These are phyloP conservation scores for Chlorella ohadii DNA, from an alignment of 139 green algal genomes.

Conservation along the genomic window DNA sequence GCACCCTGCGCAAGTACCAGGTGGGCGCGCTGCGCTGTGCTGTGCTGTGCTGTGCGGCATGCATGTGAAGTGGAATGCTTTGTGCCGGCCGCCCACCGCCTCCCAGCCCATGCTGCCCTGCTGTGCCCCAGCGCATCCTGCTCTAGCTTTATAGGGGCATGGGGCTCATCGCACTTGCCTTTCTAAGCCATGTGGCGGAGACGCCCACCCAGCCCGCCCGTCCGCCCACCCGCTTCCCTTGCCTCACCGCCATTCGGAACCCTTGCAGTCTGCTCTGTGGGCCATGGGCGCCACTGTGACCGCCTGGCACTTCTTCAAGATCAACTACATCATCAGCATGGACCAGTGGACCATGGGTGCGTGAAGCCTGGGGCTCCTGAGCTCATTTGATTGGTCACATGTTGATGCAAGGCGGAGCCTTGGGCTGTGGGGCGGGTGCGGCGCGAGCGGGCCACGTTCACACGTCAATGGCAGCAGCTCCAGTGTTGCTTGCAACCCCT, in stretches of 20 bases:
- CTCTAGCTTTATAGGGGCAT: too few species aligned
- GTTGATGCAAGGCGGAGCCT: too few species aligned
- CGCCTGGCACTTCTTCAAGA: constrained; percentile 22
- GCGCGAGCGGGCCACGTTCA: background rate
- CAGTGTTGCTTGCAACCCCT: too few species aligned
- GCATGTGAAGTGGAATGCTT: too few species aligned
- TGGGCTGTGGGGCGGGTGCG: too few species aligned
- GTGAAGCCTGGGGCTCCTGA: background rate
- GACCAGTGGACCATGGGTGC: constrained; percentile 6
- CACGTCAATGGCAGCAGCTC: background rate
- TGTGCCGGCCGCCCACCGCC: background rate
- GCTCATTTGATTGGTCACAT: too few species aligned
- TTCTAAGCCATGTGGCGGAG: too few species aligned
- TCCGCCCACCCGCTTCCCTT: background rate
- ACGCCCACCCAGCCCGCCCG: too few species aligned
- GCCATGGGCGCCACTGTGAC: background rate
- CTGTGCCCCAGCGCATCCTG: too few species aligned
- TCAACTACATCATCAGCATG: background rate
- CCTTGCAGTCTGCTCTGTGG: constrained; percentile 1
- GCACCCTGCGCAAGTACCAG: constrained; percentile 6
- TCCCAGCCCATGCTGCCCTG: too few species aligned
- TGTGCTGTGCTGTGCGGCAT: background rate
- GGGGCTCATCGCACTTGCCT: too few species aligned
- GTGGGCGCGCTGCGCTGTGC: background rate
- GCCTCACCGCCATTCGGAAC: background rate